phyloP scores from a whole-genome alignment of 2,329 filamentous ascomycete species.

The Fusarium armeniacum region DNA sequence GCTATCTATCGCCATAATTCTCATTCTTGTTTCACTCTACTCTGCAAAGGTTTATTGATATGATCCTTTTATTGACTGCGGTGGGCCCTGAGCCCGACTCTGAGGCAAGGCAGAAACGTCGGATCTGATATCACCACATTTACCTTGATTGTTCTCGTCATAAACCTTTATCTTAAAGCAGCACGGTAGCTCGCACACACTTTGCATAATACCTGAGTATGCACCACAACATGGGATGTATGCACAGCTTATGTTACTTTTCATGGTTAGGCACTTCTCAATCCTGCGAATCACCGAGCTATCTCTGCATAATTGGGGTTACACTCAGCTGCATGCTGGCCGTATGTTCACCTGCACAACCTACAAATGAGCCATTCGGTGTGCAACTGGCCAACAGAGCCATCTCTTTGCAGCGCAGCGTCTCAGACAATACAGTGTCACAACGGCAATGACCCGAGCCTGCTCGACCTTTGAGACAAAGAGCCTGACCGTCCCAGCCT shows the following conservation, averaged over 20 bases:
- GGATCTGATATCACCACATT: no score
- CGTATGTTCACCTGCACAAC: conserved; percentile 8
- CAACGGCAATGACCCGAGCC: background rate
- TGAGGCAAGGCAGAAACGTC: no score
- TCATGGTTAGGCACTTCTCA: background rate
- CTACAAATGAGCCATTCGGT: background rate
- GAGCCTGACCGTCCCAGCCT: conserved; percentile 4
- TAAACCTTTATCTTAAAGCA: no score
- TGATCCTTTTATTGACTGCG: no score
- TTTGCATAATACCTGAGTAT: background rate
- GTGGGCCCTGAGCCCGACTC: no score
- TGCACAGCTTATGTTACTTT: background rate
- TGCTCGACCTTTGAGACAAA: background rate
- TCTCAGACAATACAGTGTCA: background rate
- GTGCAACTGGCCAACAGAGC: conserved; percentile 1
- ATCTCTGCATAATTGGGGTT: background rate
- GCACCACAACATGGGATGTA: background rate
- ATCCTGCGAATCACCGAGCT: background rate
- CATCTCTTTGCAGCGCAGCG: background rate
- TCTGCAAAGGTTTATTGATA: no score
- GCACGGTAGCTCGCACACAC: background rate
- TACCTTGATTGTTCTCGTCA: no score
- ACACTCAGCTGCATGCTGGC: conserved; percentile 6
- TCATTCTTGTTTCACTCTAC: no score
- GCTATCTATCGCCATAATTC: no score